Conservation (phyloP, 202 grass and related monocot species). For the Digitaria exilis region DNA sequence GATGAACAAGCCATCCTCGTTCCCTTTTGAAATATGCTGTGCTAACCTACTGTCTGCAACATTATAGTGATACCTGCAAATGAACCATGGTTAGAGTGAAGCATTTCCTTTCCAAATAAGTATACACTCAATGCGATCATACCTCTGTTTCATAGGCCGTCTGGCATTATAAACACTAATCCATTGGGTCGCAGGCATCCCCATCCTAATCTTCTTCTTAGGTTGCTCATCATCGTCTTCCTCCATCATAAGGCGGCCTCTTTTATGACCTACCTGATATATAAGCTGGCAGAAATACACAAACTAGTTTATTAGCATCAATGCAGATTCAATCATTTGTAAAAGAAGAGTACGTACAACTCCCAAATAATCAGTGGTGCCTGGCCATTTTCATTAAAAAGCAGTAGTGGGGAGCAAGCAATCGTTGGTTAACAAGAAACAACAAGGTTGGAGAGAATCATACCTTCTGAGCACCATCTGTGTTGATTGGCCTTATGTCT, state of each 20-base stretch:
- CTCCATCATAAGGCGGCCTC: slow-evolving; percentile 86
- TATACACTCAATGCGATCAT: background rate
- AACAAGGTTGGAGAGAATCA: slow-evolving; percentile 27
- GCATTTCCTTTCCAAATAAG: slow-evolving; percentile 29
- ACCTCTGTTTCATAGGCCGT: slow-evolving; percentile 98
- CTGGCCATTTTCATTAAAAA: slow-evolving; percentile 5
- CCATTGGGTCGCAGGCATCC: slow-evolving; percentile 93
- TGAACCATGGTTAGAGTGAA: slow-evolving; percentile 33
- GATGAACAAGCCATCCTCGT: slow-evolving; percentile 90
- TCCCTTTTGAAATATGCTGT: slow-evolving; percentile 86
- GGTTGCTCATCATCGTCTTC: slow-evolving; percentile 91
- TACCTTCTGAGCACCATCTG: slow-evolving; percentile 98
- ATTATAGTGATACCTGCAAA: slow-evolving; percentile 96
- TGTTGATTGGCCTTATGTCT: slow-evolving; percentile 92
- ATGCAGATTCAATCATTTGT: background rate
- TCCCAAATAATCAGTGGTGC: background rate
- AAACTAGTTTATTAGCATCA: slow-evolving; percentile 29
- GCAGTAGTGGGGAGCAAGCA: slow-evolving; percentile 4
- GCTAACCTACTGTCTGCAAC: slow-evolving; percentile 74
- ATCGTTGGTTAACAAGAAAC: background rate
- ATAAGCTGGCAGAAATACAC: slow-evolving; percentile 62
- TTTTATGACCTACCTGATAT: slow-evolving; percentile 90
- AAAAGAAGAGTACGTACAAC: background rate
- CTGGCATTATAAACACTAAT: slow-evolving; percentile 92
- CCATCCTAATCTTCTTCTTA: slow-evolving; percentile 93